phyloP scores from a whole-genome alignment of 768 basidiomycete genomes.

The Terana coerulea region DNA sequence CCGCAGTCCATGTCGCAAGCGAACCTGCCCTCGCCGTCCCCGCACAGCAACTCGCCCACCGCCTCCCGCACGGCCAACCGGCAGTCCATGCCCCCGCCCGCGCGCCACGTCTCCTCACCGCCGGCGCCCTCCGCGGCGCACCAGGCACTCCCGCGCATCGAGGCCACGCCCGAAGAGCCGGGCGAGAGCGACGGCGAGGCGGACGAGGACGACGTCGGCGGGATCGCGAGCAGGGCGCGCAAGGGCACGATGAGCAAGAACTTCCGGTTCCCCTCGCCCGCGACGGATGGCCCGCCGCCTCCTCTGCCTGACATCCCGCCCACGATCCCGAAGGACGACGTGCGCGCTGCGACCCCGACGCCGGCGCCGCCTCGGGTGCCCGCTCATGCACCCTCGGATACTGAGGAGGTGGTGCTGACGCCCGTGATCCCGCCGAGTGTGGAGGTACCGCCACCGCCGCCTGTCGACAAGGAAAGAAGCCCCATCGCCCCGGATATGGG shows the following conservation, averaged over 20 bases:
- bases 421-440: conserved; percentile 55
- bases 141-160: conserved; percentile 4
- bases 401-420: conserved; percentile 15
- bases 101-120: conserved; percentile 42
- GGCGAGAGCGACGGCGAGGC: conserved; percentile 42
- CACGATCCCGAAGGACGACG: conserved; percentile 5
- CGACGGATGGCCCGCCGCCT: conserved; percentile 26
- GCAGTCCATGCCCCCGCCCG: conserved; percentile 63
- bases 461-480: conserved; percentile 65
- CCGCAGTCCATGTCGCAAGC: conserved; percentile 79
- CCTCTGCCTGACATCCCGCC: conserved; percentile 24
- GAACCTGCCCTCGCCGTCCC: conserved; percentile 41
- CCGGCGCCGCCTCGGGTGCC: conserved; percentile 19
- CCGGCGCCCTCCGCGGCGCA: conserved; percentile 30
- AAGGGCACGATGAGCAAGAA: conserved; percentile 70
- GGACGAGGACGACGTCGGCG: conserved; percentile 27
- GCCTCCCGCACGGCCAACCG: conserved; percentile 41
- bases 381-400: conserved; percentile 14
- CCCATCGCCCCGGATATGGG: conserved; percentile 40
- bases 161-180: conserved; percentile 45
- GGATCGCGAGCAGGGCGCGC: conserved; percentile 27
- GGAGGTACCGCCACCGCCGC: conserved; percentile 78
- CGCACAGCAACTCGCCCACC: conserved; percentile 29
- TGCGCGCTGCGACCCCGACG: too few relatives aligned
- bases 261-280: conserved; percentile 24